phyloP scores from a whole-genome alignment of 495 filamentous ascomycete species.

The Aspergillus homomorphus region DNA sequence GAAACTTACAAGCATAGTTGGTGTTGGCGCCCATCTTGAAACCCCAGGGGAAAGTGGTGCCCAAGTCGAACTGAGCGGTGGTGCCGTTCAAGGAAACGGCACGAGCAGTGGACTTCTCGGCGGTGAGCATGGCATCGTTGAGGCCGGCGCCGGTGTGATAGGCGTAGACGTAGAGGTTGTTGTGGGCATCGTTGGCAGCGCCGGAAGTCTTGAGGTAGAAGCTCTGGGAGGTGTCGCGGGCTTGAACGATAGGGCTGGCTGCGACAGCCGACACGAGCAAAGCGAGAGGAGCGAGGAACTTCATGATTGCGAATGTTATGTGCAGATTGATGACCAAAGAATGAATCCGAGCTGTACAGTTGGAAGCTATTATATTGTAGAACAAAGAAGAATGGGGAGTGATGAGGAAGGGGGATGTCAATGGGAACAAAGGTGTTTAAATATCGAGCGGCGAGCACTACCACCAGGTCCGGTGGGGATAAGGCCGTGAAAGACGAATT shows the following conservation, averaged over 20 bases:
- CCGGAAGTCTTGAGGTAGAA: slow-evolving; percentile 46
- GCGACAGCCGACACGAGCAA: slow-evolving; percentile 27
- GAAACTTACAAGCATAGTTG: slow-evolving; percentile 32
- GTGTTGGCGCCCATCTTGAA: slow-evolving; percentile 26
- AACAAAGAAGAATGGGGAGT: not conserved
- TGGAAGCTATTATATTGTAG: not conserved
- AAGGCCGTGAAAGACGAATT: slow-evolving; percentile 7
- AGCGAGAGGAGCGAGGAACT: slow-evolving; percentile 32
- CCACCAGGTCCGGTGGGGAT: slow-evolving; percentile 8
- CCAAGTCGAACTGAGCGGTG: slow-evolving; percentile 33
- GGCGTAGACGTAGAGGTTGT: slow-evolving; percentile 44
- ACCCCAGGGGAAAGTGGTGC: slow-evolving; percentile 37
- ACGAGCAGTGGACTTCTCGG: slow-evolving; percentile 24
- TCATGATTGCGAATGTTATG: slow-evolving; percentile 26
- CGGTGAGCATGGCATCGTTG: slow-evolving; percentile 42
- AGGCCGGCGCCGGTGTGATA: slow-evolving; percentile 50
- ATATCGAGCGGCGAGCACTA: slow-evolving; percentile 1
- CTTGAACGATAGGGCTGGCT: slow-evolving; percentile 20
- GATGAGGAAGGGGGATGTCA: slow-evolving; percentile 8
- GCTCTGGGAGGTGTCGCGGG: slow-evolving; percentile 18
- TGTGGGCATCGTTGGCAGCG: slow-evolving; percentile 29
- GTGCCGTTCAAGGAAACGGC: slow-evolving; percentile 44
- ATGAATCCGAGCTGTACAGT: not conserved
- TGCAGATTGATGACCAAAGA: not conserved
- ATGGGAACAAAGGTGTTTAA: slow-evolving; percentile 6